Percentiles rank a stretch among this genome's conserved stretches.
phyloP scores from a whole-genome alignment of 768 basidiomycete species.

The Boletellus sp. region DNA sequence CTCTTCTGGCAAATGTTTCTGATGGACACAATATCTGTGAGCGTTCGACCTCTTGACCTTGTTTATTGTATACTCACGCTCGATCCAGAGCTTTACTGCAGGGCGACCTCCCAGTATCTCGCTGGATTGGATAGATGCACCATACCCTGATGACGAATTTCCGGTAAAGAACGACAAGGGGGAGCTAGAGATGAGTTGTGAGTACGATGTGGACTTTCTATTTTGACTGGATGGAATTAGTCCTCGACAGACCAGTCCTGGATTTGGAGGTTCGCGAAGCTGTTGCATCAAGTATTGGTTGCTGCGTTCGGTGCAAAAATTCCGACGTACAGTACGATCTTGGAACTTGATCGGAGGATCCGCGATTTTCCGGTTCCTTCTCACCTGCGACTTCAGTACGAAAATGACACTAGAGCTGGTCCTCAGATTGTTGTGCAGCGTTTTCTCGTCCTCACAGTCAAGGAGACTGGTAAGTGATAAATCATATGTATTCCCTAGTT shows the following conservation, averaged over 20 bases:
- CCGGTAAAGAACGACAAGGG: constrained; percentile 33
- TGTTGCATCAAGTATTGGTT: constrained; percentile 50
- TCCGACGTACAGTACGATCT: constrained; percentile 48
- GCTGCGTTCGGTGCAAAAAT: constrained; percentile 50
- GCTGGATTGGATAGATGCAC: constrained; percentile 51
- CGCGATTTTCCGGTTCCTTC: constrained; percentile 56
- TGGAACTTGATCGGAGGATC: constrained; percentile 58
- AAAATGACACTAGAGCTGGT: constrained; percentile 12
- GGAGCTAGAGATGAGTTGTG: constrained; percentile 42
- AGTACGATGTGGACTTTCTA: constrained; percentile 11
- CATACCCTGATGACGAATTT: constrained; percentile 46
- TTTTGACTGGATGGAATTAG: neutral
- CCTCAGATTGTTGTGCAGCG: constrained; percentile 36
- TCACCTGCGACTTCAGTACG: constrained; percentile 39
- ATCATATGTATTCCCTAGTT: neutral
- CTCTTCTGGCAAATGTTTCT: constrained; percentile 71
- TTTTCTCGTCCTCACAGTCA: constrained; percentile 41
- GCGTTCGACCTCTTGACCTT: constrained; percentile 4
- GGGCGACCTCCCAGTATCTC: constrained; percentile 59
- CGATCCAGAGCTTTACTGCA: constrained; percentile 52
- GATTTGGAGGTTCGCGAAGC: constrained; percentile 50
- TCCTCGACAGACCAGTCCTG: constrained; percentile 48
- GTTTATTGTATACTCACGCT: neutral
- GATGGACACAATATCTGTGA: constrained; percentile 60
- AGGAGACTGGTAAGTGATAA: constrained; percentile 45